Conservation (phyloP, 805 yeast species). For the Ogataea neopini region DNA sequence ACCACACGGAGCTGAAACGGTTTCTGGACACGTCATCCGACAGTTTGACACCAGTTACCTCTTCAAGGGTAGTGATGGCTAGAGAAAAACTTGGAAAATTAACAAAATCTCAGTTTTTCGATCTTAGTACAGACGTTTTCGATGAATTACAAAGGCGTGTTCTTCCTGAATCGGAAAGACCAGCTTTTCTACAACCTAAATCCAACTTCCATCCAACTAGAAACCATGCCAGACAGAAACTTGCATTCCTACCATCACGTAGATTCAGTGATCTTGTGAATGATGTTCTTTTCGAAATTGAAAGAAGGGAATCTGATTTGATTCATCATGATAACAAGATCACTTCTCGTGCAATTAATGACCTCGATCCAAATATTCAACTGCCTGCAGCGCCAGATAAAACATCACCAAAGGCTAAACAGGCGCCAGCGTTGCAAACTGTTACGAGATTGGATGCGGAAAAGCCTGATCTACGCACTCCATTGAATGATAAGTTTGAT, state of each 20-base stretch:
- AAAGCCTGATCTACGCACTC: slow-evolving; percentile 17
- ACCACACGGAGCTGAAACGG: slow-evolving; percentile 50
- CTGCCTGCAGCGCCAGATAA: background rate
- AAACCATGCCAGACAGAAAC: slow-evolving; percentile 91
- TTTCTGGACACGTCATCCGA: slow-evolving; percentile 54
- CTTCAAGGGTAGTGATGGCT: slow-evolving; percentile 75
- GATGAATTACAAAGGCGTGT: slow-evolving; percentile 87
- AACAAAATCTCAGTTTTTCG: slow-evolving; percentile 80
- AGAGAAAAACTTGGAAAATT: slow-evolving; percentile 81
- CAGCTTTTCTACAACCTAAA: slow-evolving; percentile 67
- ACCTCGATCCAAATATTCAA: slow-evolving; percentile 2
- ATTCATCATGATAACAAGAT: slow-evolving; percentile 19
- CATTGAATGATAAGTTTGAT: slow-evolving; percentile 16
- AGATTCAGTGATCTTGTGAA: slow-evolving; percentile 88
- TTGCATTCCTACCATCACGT: slow-evolving; percentile 77
- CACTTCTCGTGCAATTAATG: slow-evolving; percentile 16
- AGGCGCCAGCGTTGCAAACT: background rate
- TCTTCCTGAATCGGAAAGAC: slow-evolving; percentile 49
- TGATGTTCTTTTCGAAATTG: slow-evolving; percentile 86
- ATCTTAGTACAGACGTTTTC: slow-evolving; percentile 89
- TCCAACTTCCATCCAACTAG: slow-evolving; percentile 85
- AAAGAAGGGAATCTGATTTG: slow-evolving; percentile 43
- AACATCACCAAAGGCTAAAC: background rate
- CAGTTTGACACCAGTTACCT: slow-evolving; percentile 41
- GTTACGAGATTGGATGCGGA: slow-evolving; percentile 1